Evolutionary conservation across 73 alveolate genomes (phyloP).

Genomic region (Paraurostyla sp.): DNA sequence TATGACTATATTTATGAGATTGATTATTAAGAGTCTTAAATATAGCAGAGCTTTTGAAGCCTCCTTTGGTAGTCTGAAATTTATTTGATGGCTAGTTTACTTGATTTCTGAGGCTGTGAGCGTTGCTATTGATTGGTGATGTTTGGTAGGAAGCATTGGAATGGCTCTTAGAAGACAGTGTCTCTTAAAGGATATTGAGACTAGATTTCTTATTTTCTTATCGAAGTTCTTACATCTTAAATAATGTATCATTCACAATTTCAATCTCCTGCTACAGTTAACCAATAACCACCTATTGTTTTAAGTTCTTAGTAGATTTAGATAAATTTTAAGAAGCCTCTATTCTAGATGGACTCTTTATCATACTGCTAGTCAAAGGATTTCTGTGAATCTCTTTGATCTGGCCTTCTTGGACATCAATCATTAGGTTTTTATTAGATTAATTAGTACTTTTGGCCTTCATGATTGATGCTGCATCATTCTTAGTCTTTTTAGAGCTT

Average conservation of each 20-base stretch:
- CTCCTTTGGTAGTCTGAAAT: neutral
- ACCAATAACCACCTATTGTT: too few relatives aligned
- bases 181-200: neutral
- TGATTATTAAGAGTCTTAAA: slow-evolving; percentile 24
- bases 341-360: neutral
- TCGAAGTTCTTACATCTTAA: neutral
- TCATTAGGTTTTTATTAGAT: neutral
- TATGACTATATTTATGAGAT: too few relatives aligned
- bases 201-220: neutral
- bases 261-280: too few relatives aligned
- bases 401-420: neutral
- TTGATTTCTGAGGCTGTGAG: too few relatives aligned
- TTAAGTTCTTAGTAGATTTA: neutral
- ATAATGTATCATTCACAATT: neutral
- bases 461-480: neutral
- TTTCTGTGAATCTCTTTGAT: neutral
- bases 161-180: neutral
- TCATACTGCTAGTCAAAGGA: neutral
- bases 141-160: slow-evolving; percentile 32
- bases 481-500: too few relatives aligned
- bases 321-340: neutral
- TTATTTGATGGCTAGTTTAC: too few relatives aligned
- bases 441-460: neutral
- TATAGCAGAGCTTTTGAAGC: neutral
- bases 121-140: too few relatives aligned